phyloP scores from a whole-genome alignment of 2,329 filamentous ascomycete species.

The Aspergillus neoniger region DNA sequence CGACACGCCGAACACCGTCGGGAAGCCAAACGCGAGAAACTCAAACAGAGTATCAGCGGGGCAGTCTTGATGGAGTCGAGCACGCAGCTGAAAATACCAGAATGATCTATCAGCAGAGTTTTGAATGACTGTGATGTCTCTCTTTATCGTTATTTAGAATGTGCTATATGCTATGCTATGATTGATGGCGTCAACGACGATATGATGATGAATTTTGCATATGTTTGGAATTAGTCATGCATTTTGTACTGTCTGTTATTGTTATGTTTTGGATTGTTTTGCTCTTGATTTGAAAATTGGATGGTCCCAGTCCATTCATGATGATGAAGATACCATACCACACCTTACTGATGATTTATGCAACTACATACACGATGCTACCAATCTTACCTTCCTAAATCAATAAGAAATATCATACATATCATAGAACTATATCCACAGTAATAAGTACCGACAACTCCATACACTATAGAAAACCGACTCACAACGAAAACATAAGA shows the following conservation, averaged over 20 bases:
- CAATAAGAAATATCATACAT: neutral
- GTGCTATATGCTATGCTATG: neutral
- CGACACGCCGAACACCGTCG: constrained; percentile 48
- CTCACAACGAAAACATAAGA: no score
- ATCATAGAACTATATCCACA: neutral
- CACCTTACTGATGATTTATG: neutral
- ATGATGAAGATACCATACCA: neutral
- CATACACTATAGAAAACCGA: neutral
- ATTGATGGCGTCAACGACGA: neutral
- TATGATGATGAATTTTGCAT: constrained; percentile 11
- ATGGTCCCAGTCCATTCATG: no score
- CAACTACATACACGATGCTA: neutral
- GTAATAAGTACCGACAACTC: no score
- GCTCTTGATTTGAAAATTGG: no score
- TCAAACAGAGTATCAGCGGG: constrained; percentile 56
- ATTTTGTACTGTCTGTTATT: no score
- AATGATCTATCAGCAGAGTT: constrained; percentile 2
- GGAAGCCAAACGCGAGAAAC: constrained; percentile 54
- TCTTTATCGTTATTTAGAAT: neutral
- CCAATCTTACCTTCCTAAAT: no score
- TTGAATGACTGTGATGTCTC: constrained; percentile 14
- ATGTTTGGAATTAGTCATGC: neutral
- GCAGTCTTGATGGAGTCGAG: constrained; percentile 23
- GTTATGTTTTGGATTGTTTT: no score
- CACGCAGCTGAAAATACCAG: constrained; percentile 14